phyloP scores from a whole-genome alignment of 768 basidiomycete species.

The Lactifluus volemus region DNA sequence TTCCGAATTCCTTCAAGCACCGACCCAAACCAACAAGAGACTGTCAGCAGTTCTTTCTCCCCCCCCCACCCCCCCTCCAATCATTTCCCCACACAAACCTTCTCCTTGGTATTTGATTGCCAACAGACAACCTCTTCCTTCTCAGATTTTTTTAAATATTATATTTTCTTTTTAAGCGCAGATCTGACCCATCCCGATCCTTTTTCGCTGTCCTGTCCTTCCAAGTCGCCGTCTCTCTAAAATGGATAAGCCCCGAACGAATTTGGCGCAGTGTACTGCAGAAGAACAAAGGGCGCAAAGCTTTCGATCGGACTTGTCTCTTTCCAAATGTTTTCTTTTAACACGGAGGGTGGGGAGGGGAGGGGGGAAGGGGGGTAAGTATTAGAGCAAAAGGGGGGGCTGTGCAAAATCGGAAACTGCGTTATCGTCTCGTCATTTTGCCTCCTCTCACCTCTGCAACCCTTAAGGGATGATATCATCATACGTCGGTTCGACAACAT shows the following conservation, averaged over 20 bases:
- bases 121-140: background rate
- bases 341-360: background rate
- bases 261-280: constrained; percentile 3
- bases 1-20: constrained; percentile 2
- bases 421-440: background rate
- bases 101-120: background rate
- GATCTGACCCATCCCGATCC: constrained; percentile 9
- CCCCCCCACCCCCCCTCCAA: no score
- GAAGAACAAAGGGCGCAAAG: background rate
- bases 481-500: background rate
- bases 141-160: background rate
- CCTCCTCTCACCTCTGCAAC: background rate
- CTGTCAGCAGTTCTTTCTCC: background rate
- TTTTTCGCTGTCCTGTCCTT: background rate
- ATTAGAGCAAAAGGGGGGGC: no score
- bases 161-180: constrained; percentile 3
- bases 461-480: constrained; percentile 15
- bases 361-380: background rate
- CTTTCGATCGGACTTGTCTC: constrained; percentile 3
- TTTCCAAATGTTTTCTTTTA: background rate
- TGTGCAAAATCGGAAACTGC: background rate
- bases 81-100: no score
- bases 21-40: no score
- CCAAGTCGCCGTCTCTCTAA: constrained; percentile 16
- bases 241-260: constrained; percentile 13